Evolutionary conservation across 495 filamentous ascomycete genomes (phyloP), one percentile per base, ranked within the genome.

Genomic region (Baudoinia panamericana): DNA sequence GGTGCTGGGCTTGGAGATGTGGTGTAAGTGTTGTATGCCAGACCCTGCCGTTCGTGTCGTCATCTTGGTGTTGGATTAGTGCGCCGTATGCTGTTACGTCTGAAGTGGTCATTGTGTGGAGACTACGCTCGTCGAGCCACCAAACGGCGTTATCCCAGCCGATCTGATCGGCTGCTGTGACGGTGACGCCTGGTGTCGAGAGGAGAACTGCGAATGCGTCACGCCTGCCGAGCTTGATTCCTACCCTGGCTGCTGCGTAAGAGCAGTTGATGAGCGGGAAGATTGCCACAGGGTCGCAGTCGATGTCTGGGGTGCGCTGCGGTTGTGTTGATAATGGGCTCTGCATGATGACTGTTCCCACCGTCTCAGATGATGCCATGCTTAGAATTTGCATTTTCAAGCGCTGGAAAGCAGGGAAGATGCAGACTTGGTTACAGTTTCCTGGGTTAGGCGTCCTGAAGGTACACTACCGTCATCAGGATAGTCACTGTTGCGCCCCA

Each of bases 251-350:
- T 22, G 2, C 23, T 2, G 36, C 6, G 20, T 5, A 13, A 3
- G 36, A 15, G 8, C 24, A 3, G 24, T 39, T 39, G 36, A 28
- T 28, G 3, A 39, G 4, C 8, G 36, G 36, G 24, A 39, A 39
- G 24, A 29, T 19, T 8, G 25, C 24, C 4, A 30, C 18, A 4
- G 22, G 24, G 8, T 15, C n/a, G 4, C 22, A 23, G 4, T 19
- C 6, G 12, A 30, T 28, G n/a, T n/a, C n/a, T 26, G 18, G 35
- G 16, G 16, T 10, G 26, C 20, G 35, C 5, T 20, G 20, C n/a
- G n/a, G n/a, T n/a, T n/a, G n/a, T n/a, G n/a, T n/a, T n/a, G n/a
- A n/a, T n/a, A n/a, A n/a, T n/a, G n/a, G n/a, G n/a, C n/a, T n/a
- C n/a, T n/a, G n/a, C n/a, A n/a, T n/a, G n/a, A n/a, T n/a, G n/a